Conservation (phyloP, 2,329 filamentous ascomycete genomes). For the Triangularia setosa region DNA sequence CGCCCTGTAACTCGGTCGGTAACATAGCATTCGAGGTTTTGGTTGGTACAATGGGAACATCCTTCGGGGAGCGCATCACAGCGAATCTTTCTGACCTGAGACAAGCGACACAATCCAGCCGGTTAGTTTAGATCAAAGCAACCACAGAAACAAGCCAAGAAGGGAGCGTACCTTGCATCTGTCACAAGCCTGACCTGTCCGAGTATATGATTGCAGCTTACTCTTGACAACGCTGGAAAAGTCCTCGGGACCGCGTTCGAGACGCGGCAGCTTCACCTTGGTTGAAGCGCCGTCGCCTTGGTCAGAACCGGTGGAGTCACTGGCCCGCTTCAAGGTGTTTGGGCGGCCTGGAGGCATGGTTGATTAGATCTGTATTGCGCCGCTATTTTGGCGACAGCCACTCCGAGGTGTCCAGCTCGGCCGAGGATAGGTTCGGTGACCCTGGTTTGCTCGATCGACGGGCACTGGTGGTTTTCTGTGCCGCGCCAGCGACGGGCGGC, state of each 20-base stretch:
- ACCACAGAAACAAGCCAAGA: neutral
- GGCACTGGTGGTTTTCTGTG: slow-evolving; percentile 12
- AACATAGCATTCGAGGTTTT: slow-evolving; percentile 73
- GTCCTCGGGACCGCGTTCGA: slow-evolving; percentile 46
- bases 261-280: slow-evolving; percentile 48
- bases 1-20: slow-evolving; percentile 84
- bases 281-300: slow-evolving; percentile 33
- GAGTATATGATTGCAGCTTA: slow-evolving; percentile 51
- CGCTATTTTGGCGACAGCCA: slow-evolving; percentile 17
- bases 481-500: slow-evolving; percentile 22
- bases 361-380: neutral
- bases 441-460: slow-evolving; percentile 12
- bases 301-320: slow-evolving; percentile 35
- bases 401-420: neutral
- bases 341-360: slow-evolving; percentile 41
- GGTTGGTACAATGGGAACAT: slow-evolving; percentile 76
- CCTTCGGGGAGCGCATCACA: slow-evolving; percentile 78
- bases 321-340: slow-evolving; percentile 38
- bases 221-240: slow-evolving; percentile 55
- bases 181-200: slow-evolving; percentile 83
- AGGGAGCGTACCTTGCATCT: slow-evolving; percentile 62
- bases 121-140: neutral
- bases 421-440: slow-evolving; percentile 10
- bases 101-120: neutral
- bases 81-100: slow-evolving; percentile 78